Percentiles rank a stretch among this genome's conserved stretches.
phyloP scores from a whole-genome alignment of 2,329 filamentous ascomycete species.

The Trichoderma lentiforme region DNA sequence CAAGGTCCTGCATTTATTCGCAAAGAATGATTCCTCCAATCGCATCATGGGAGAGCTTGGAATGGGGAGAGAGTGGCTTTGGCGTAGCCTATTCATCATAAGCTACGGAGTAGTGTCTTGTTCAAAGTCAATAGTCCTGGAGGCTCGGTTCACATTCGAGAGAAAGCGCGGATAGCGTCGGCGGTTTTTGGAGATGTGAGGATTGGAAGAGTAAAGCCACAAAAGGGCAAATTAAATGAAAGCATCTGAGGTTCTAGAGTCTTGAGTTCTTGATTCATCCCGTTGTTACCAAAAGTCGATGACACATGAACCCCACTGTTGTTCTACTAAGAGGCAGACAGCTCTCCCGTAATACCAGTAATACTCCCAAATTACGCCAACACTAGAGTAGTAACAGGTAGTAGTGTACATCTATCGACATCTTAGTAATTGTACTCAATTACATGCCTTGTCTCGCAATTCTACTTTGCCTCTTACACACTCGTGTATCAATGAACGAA shows the following conservation, averaged over 20 bases:
- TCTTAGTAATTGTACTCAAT: not conserved
- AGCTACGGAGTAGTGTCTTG: not conserved
- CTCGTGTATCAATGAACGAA: not conserved
- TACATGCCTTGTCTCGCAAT: not conserved
- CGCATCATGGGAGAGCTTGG: not conserved
- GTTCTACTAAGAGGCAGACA: not conserved
- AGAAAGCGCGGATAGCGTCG: not conserved
- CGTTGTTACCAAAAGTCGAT: not conserved
- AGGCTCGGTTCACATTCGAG: not conserved
- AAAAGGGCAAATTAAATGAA: not conserved
- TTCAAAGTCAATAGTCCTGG: not conserved
- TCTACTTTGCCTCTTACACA: not conserved
- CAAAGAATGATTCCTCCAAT: constrained; percentile 14
- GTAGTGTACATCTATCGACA: not conserved
- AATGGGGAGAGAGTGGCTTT: not conserved
- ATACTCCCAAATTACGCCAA: not conserved
- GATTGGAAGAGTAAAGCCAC: not conserved
- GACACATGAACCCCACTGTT: not conserved
- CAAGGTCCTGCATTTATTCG: not conserved
- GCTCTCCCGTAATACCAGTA: not conserved
- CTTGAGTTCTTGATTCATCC: not conserved
- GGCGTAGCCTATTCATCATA: not conserved
- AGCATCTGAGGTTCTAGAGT: not conserved
- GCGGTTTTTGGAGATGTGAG: not conserved
- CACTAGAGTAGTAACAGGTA: not conserved